phyloP scores from a whole-genome alignment of 1,284 basidiomycete genomes.

The Inonotus obliquus region DNA sequence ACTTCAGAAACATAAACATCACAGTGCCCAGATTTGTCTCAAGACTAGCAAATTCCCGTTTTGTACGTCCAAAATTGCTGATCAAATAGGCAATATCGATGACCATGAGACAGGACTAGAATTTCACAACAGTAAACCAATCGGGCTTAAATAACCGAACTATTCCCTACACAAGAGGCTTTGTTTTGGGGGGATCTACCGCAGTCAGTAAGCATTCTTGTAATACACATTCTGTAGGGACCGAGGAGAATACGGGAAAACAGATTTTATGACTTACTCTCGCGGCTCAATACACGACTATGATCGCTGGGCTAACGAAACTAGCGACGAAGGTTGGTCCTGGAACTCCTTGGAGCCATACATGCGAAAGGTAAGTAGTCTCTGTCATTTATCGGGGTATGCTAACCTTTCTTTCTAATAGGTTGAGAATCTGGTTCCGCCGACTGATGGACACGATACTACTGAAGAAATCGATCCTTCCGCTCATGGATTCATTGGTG shows the following conservation, averaged over 20 bases:
- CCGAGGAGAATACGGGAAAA: background rate
- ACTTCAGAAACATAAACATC: slow-evolving; percentile 22
- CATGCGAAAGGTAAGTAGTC: slow-evolving; percentile 21
- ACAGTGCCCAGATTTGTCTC: slow-evolving; percentile 18
- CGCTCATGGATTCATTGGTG: slow-evolving; percentile 22
- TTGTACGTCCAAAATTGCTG: background rate
- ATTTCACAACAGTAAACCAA: slow-evolving; percentile 35
- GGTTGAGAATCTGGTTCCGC: slow-evolving; percentile 22
- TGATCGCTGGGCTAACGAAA: slow-evolving; percentile 27
- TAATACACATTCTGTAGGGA: background rate
- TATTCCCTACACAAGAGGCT: slow-evolving; percentile 31
- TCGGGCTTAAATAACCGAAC: slow-evolving; percentile 26
- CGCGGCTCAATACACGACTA: slow-evolving; percentile 26
- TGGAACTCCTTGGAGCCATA: slow-evolving; percentile 26
- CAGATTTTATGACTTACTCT: slow-evolving; percentile 25
- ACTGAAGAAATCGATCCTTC: slow-evolving; percentile 21
- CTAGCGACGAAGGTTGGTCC: slow-evolving; percentile 29
- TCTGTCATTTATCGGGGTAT: slow-evolving; percentile 2
- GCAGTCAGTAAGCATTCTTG: slow-evolving; percentile 30
- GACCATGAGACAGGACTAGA: slow-evolving; percentile 29
- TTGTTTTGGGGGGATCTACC: slow-evolving; percentile 35
- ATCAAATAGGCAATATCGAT: background rate
- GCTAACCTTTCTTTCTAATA: background rate
- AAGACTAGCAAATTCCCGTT: background rate
- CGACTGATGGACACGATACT: slow-evolving; percentile 21